Evolutionary conservation across 495 filamentous ascomycete genomes (phyloP), one percentile per base, ranked within the genome.

Genomic region (Corynascus novoguineensis): DNA sequence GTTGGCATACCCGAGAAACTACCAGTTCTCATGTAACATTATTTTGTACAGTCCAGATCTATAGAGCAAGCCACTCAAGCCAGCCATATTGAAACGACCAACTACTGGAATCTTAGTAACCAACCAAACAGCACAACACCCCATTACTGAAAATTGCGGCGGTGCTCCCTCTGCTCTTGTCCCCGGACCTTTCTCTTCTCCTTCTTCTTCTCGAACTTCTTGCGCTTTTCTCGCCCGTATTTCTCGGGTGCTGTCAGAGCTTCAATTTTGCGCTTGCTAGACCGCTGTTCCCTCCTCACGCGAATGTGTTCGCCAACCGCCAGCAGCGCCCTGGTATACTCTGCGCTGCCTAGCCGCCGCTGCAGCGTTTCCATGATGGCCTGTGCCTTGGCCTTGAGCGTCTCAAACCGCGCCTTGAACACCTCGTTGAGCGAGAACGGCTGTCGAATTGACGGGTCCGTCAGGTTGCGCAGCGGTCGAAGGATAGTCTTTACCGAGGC

Each of bases 191-290:
- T 92, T 67, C 88, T 82, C 74, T 83, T 85, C 60, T 83, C 86
- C 70, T 84, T 90, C 79, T 92, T 91, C 74, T 83, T 85, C 63
- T 92, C 91, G 55, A 86, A 83, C 74, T 87, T 92, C 72, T 84
- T 87, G 71, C 80, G 83, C 84, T 97, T 98, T 61, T 86, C 83
- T 64, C 77, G 77, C 11, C 84, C 89, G 56, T 80, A 81, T 62
- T 77, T 84, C 75, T 96, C 90, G 10, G 93, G 92, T 57, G 86
- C 82, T 27, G 77, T 80, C 19, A 98, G 85, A 27, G 87, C 86
- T 64, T 92, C 90, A 56, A 97, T 86, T 66, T 86, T 86, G 62
- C 93, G 77, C 80, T 98, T 97, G 51, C 75, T 79, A 38, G 86
- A 83, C 67, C 93, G 73, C 48, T 81, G 81, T 61, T 87, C 83